phyloP scores from a whole-genome alignment of 805 yeast genomes.

The Myxozyma sirexii region DNA sequence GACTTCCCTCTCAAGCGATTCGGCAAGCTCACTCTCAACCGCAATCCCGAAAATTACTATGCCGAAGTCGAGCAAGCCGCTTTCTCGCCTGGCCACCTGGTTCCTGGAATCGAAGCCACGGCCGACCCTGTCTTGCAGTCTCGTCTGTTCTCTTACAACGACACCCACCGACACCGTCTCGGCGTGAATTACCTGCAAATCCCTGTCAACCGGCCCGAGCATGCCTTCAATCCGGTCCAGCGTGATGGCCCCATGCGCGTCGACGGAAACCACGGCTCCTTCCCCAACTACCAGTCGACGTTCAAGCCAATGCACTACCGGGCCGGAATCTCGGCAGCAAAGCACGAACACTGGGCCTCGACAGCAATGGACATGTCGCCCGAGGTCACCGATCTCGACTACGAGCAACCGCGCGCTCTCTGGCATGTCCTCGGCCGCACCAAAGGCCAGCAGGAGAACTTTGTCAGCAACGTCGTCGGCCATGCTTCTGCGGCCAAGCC shows the following conservation, averaged over 20 bases:
- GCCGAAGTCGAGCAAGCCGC: constrained; percentile 60
- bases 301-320: constrained; percentile 37
- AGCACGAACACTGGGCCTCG: constrained; percentile 81
- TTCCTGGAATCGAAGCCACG: constrained; percentile 74
- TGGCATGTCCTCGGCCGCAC: constrained; percentile 78
- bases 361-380: constrained; percentile 71
- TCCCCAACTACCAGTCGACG: constrained; percentile 50
- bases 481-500: constrained; percentile 71
- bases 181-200: constrained; percentile 69
- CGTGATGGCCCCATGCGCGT: constrained; percentile 66
- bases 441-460: constrained; percentile 79
- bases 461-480: constrained; percentile 80
- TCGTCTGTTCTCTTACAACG: constrained; percentile 73
- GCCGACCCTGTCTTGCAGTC: constrained; percentile 79
- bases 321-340: constrained; percentile 43
- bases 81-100: constrained; percentile 71
- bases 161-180: constrained; percentile 75
- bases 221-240: constrained; percentile 47
- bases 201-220: constrained; percentile 67
- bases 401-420: constrained; percentile 71
- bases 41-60: constrained; percentile 59
- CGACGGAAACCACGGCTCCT: constrained; percentile 52
- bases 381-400: constrained; percentile 64
- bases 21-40: constrained; percentile 58
- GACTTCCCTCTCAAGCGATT: constrained; percentile 58